A percentile compares a stretch with the other conserved stretches of the same genome.
phyloP scores from a whole-genome alignment of 768 basidiomycete genomes.

The Lentinula sp. region DNA sequence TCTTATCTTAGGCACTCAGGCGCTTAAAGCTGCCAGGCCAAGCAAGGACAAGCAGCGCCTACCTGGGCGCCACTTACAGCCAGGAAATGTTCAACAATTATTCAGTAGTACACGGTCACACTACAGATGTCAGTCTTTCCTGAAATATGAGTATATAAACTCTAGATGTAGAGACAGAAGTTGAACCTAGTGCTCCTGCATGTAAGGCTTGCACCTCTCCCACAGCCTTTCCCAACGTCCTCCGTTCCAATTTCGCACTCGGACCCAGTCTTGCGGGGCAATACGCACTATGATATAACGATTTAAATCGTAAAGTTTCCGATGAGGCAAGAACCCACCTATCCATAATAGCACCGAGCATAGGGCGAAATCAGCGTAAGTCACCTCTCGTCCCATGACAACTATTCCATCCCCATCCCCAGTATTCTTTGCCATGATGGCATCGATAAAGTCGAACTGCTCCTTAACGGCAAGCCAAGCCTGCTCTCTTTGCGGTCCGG shows the following conservation, averaged over 20 bases:
- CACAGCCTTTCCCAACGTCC: conserved; percentile 43
- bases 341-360: conserved; percentile 50
- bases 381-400: conserved; percentile 41
- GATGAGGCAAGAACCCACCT: conserved; percentile 9
- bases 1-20: no score
- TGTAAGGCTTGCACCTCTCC: conserved; percentile 37
- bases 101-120: no score
- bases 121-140: no score
- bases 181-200: conserved; percentile 35
- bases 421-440: conserved; percentile 38
- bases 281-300: conserved; percentile 20
- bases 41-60: no score
- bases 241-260: conserved; percentile 41
- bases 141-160: background rate
- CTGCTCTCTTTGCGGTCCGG: conserved; percentile 32
- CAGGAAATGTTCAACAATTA: no score
- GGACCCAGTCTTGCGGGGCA: conserved; percentile 44
- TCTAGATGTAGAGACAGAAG: background rate
- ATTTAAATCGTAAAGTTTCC: background rate
- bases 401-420: conserved; percentile 40
- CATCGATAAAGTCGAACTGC: conserved; percentile 39
- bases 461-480: conserved; percentile 40
- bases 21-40: no score
- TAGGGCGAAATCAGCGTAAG: conserved; percentile 48
- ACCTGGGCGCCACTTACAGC: no score